Conservation (phyloP, 2,329 filamentous ascomycete genomes). For the Aspergillus sp. region DNA sequence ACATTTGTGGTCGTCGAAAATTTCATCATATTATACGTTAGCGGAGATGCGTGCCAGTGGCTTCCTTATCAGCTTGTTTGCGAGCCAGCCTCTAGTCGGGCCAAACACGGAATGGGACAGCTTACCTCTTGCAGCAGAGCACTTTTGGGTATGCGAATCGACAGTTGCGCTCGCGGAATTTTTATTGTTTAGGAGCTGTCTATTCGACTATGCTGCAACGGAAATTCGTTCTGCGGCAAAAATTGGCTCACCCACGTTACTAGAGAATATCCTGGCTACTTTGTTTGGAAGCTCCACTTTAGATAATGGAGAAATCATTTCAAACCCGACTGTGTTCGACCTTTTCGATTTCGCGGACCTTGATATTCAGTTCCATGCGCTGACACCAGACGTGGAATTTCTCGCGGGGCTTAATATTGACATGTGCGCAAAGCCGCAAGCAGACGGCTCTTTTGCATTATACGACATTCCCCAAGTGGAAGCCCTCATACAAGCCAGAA, state of each 20-base stretch:
- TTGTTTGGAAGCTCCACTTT: constrained; percentile 72
- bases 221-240: constrained; percentile 79
- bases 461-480: constrained; percentile 71
- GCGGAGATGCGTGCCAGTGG: constrained; percentile 77
- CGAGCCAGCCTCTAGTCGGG: constrained; percentile 69
- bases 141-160: constrained; percentile 69
- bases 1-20: constrained; percentile 77
- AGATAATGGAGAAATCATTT: constrained; percentile 63
- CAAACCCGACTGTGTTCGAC: constrained; percentile 79
- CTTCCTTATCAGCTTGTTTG: constrained; percentile 74
- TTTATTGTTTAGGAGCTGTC: constrained; percentile 71
- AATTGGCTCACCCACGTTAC: constrained; percentile 67
- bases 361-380: constrained; percentile 48
- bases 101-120: constrained; percentile 74
- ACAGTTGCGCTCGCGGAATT: constrained; percentile 74
- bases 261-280: constrained; percentile 63
- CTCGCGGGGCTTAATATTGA: constrained; percentile 68
- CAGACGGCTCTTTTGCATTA: constrained; percentile 49
- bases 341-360: constrained; percentile 87
- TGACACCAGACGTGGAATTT: constrained; percentile 57
- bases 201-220: constrained; percentile 80
- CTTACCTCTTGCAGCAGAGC: constrained; percentile 56
- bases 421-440: constrained; percentile 62
- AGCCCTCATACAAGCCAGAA: constrained; percentile 66
- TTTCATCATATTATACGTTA: constrained; percentile 74